Conservation (phyloP, 2,329 filamentous ascomycete species). For the Escovopsis sp. region DNA sequence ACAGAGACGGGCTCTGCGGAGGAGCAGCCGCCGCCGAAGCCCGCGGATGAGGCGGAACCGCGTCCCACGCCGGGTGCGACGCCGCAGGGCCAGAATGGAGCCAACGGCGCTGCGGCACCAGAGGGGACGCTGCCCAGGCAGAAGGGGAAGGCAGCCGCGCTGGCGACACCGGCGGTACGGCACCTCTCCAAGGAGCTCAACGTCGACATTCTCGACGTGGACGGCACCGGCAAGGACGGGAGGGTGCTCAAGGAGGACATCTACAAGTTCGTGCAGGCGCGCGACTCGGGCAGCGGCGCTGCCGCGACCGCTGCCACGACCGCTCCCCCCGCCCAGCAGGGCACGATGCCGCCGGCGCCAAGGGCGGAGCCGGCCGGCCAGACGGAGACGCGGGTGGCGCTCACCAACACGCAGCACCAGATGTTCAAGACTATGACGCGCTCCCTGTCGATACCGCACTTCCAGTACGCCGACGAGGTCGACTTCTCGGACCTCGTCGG, state of each 20-base stretch:
- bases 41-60: slow-evolving; percentile 17
- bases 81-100: background rate
- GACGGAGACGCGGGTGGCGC: slow-evolving; percentile 50
- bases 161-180: slow-evolving; percentile 86
- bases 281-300: slow-evolving; percentile 23
- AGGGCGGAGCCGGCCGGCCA: slow-evolving; percentile 26
- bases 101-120: background rate
- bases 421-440: slow-evolving; percentile 99
- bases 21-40: slow-evolving; percentile 23
- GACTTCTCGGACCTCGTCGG: slow-evolving; percentile 62
- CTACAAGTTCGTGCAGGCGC: slow-evolving; percentile 48
- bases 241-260: slow-evolving; percentile 90
- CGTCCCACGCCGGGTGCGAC: slow-evolving; percentile 11
- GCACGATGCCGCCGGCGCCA: slow-evolving; percentile 7
- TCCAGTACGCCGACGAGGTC: slow-evolving; percentile 84
- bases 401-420: slow-evolving; percentile 69
- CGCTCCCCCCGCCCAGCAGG: slow-evolving; percentile 7
- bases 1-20: slow-evolving; percentile 57
- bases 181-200: slow-evolving; percentile 70
- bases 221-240: slow-evolving; percentile 80
- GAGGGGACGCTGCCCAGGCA: slow-evolving; percentile 10
- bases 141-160: slow-evolving; percentile 51
- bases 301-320: background rate
- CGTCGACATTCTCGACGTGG: slow-evolving; percentile 62
- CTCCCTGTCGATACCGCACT: slow-evolving; percentile 83